These are phyloP conservation scores for Sicyos baderoa DNA, from an alignment of 306 rosid species.

Conservation along the genomic window DNA sequence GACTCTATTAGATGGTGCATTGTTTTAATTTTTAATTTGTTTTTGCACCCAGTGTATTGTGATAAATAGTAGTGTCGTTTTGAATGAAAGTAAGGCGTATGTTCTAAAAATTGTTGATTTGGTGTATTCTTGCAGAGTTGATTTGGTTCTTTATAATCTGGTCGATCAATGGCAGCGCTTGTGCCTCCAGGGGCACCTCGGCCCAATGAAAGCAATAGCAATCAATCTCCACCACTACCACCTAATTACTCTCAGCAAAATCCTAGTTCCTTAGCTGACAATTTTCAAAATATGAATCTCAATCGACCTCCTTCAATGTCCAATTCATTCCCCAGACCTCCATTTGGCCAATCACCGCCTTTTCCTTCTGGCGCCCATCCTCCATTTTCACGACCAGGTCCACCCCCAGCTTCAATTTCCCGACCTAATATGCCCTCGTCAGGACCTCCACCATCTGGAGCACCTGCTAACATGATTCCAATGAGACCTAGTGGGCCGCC, in stretches of 20 bases:
- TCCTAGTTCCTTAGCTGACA: constrained; percentile 46
- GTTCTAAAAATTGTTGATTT: background rate
- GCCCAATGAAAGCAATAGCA: constrained; percentile 36
- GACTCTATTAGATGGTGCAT: no score
- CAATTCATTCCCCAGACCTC: constrained; percentile 59
- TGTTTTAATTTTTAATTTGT: background rate
- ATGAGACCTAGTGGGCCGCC: constrained; percentile 39
- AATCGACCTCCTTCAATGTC: constrained; percentile 61
- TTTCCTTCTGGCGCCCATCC: constrained; percentile 45
- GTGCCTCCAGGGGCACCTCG: constrained; percentile 99
- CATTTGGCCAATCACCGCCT: constrained; percentile 53
- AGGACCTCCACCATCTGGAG: constrained; percentile 39
- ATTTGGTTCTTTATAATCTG: constrained; percentile 31
- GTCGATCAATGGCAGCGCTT: constrained; percentile 65
- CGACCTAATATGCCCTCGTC: constrained; percentile 47
- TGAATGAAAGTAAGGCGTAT: background rate
- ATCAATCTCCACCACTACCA: constrained; percentile 35
- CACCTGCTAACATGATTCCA: constrained; percentile 31
- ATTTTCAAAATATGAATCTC: constrained; percentile 64
- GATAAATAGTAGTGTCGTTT: background rate
- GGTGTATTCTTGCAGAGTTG: constrained; percentile 21
- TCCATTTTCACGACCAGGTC: constrained; percentile 62
- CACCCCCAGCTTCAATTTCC: constrained; percentile 41
- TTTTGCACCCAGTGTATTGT: background rate
- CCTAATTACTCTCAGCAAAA: constrained; percentile 48